Base-by-base conservation (phyloP, 805 yeast genomes). In the Cyberlindnera mycetangii region DNA sequence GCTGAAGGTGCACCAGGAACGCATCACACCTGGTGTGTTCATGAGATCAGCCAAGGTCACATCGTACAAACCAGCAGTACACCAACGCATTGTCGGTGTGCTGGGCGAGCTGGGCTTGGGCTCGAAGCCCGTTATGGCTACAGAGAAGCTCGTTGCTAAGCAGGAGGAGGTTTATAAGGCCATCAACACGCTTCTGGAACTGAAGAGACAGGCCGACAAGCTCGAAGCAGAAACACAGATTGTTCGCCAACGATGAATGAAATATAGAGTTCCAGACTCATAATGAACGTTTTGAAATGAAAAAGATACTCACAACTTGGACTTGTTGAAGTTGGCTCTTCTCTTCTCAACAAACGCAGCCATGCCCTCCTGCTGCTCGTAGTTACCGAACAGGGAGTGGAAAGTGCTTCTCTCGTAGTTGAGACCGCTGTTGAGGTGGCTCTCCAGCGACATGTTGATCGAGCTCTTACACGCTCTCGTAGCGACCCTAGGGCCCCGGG, bases 201-300 rank as follows among this genome's bases (percentile, higher is more conserved):
- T 90, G 14, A 92, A 92, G 67, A 84, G 80, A 61, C 95, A 88
- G 45, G 79, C 80, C 17, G 99, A 93, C 62, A 89, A 89, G 65
- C 69, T 90, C 12, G 90, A 87, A 50, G 82, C 95, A 3, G 98
- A 92, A 54, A 74, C 78, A 31, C 70, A 72, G 25, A 69, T 82
- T 20, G 44, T 55, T n/a, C 52, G 44, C 64, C 69, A 12, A 6
- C 14, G 12, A 25, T 25, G 28, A 10, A 5, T n/a, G 14, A 6
- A 25, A 10, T 11, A 25, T 12, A 25, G 12, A 25, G 28, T 25
- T 7, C 28, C 28, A 25, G 28, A 6, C 28, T n/a, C 28, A 25
- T 10, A 25, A 25, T 25, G 12, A 25, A 7, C 14, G n/a, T 25
- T 10, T n/a, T 10, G 5, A 7, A 30, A 7, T 10, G 27, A 25